Base-by-base conservation (phyloP, 805 yeast species). In the Priceomyces castillae region DNA sequence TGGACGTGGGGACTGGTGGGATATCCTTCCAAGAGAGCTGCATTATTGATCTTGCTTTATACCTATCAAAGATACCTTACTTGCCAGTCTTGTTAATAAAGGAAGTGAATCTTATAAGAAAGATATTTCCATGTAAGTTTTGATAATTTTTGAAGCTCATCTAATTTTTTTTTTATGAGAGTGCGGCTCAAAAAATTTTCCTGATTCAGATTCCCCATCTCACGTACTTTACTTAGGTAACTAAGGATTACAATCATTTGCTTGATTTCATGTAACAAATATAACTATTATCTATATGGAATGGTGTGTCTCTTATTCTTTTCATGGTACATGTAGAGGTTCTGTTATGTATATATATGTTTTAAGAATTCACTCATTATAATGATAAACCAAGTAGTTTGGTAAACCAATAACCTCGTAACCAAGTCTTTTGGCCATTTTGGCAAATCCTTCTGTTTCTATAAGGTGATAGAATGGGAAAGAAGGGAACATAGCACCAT, bases 401-500 rank as follows among this genome's bases (percentile, higher is more conserved):
- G 98, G 99, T 59, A 94, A 75, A 4, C 99, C 99, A 61, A 74
- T 84, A 17, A 90, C 90, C 55, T 84, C 86, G 65, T 94, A 90
- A 25, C 96, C 96, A 49, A 94, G 74, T 54, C 98, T 76, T 65
- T 90, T 89, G 35, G 96, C 97, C 98, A 94, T 94, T 65, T 84
- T 85, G n/a, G 94, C 97, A 67, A 94, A 94, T 14, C 99, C 99
- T 68, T 94, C 99, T 7, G 97, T 90, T 71, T 94, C 99, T 50
- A 94, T 90, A 64, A 94, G 76, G 64, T 94, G 96, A 64, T 92
- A 90, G 74, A 94, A 94, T 47, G 99, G 94, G 80, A 94, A 94
- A 39, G 95, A 87, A 14, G 99, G 99, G 80, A 94, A 94, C 97
- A 94, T 92, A 43, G 98, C 98, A 40, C 99, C 99, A 64, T 94